Percentiles rank a stretch among this genome's conserved stretches.
These are phyloP conservation scores for Paramyrothecium sp. DNA, from an alignment of 2,329 filamentous ascomycete species.

Conservation along the genomic window DNA sequence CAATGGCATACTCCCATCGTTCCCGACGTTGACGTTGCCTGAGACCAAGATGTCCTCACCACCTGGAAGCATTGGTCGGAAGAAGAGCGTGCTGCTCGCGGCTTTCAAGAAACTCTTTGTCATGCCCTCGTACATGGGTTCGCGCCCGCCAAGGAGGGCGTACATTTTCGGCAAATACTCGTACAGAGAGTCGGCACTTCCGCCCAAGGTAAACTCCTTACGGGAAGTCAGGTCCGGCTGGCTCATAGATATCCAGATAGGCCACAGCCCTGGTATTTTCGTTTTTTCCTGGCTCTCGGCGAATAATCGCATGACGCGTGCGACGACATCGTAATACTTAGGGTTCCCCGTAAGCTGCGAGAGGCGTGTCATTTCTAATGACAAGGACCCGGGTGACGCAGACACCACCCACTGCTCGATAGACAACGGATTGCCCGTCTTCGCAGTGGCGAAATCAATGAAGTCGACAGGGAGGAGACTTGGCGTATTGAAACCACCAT, in stretches of 20 bases:
- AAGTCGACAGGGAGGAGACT: constrained; percentile 61
- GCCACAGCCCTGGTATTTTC: constrained; percentile 71
- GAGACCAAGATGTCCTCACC: constrained; percentile 45
- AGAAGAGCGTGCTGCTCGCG: constrained; percentile 55
- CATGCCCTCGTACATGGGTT: constrained; percentile 52
- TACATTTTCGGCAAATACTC: constrained; percentile 44
- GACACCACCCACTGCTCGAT: constrained; percentile 38
- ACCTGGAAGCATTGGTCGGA: constrained; percentile 35
- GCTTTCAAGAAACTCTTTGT: constrained; percentile 51
- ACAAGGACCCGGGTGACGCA: constrained; percentile 60
- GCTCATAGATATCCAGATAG: constrained; percentile 59
- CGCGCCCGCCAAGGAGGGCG: constrained; percentile 53
- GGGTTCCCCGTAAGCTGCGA: constrained; percentile 70
- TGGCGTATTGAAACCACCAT: constrained; percentile 66
- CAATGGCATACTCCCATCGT: constrained; percentile 32
- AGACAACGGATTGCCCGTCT: constrained; percentile 28
- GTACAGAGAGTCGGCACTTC: constrained; percentile 32
- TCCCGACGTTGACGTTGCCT: constrained; percentile 54
- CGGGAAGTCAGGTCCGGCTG: constrained; percentile 38
- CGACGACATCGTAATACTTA: constrained; percentile 73
- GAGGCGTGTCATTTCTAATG: constrained; percentile 70
- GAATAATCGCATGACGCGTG: constrained; percentile 66
- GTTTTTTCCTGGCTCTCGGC: constrained; percentile 65
- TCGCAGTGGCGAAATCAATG: constrained; percentile 40
- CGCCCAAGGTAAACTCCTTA: constrained; percentile 33